Evolutionary conservation across 306 rosid genomes (phyloP), one percentile per base, ranked within the genome.

Genomic region (Erythrophleum fordii): DNA sequence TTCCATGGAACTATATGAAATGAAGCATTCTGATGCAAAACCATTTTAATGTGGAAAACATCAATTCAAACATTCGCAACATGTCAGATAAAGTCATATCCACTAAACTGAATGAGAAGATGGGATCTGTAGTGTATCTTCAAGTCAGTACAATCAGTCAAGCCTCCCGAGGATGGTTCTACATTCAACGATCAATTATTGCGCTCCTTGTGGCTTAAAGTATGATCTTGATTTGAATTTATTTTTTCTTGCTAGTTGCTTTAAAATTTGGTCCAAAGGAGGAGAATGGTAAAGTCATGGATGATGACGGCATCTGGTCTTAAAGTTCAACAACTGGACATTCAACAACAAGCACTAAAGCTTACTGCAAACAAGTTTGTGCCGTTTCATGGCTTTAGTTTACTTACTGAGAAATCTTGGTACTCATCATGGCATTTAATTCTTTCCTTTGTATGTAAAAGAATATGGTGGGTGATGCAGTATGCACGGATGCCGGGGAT

Each of bases 401-500:
- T 6, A 28, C 55, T 65, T 81, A 25, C 49, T 51, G 74, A 31
- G 75, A 64, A 34, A 52, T 60, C 44, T 72, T 29, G 22, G 68
- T 72, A 56, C 68, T 53, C 55, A 37, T 61, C 49, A 16, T 79
- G 55, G 69, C 16, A 56, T 70, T 78, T 28, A 9, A 28, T 22
- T 67, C n/a, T 72, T 85, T 69, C 45, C 52, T 73, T 16, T 61
- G 20, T 75, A 42, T 78, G 73, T 26, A 55, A 46, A 11, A 73
- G 48, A 14, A 22, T 41, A 14, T 83, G 62, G 70, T 67, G 77
- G 77, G 67, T 79, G 22, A 11, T 91, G 92, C 93, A 95, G 99
- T 83, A 93, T 95, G 99, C 93, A 95, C 80, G 99, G 99, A 73
- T 95, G 99, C 77, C 83, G 93, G 76, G 99, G 99, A 71, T 95